phyloP scores from a whole-genome alignment of 768 basidiomycete genomes.

The Epithele typhae region DNA sequence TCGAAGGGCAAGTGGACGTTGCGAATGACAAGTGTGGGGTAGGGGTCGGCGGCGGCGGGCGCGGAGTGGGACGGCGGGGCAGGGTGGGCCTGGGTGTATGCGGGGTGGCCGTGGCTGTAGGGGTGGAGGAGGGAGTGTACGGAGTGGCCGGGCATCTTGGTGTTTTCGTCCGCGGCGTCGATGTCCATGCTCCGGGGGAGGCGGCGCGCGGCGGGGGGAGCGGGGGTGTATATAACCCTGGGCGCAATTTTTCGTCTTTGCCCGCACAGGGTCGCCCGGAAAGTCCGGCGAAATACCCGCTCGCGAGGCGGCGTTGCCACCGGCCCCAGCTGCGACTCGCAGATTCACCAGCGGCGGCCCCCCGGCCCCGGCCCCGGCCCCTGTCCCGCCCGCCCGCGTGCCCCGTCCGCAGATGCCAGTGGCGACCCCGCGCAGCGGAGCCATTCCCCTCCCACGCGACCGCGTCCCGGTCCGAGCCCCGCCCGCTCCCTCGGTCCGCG shows the following conservation, averaged over 20 bases:
- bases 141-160: slow-evolving; percentile 10
- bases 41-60: slow-evolving; percentile 1
- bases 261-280: too few relatives aligned
- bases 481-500: too few relatives aligned
- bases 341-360: too few relatives aligned
- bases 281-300: too few relatives aligned
- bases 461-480: too few relatives aligned
- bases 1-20: slow-evolving; percentile 18
- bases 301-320: too few relatives aligned
- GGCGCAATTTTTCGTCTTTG: background rate
- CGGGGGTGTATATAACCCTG: slow-evolving; percentile 1
- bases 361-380: too few relatives aligned
- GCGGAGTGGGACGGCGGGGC: background rate
- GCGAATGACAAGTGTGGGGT: slow-evolving; percentile 15
- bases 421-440: too few relatives aligned
- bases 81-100: background rate
- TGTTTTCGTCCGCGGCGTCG: slow-evolving; percentile 5
- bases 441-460: too few relatives aligned
- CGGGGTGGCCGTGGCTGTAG: background rate
- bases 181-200: slow-evolving; percentile 5
- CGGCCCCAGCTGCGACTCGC: too few relatives aligned
- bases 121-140: background rate
- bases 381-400: too few relatives aligned
- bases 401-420: too few relatives aligned
- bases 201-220: background rate